Percentiles rank a stretch among this genome's conserved stretches.
Conservation (phyloP, 2,329 filamentous ascomycete species). For the Podosphaera aphanis region DNA sequence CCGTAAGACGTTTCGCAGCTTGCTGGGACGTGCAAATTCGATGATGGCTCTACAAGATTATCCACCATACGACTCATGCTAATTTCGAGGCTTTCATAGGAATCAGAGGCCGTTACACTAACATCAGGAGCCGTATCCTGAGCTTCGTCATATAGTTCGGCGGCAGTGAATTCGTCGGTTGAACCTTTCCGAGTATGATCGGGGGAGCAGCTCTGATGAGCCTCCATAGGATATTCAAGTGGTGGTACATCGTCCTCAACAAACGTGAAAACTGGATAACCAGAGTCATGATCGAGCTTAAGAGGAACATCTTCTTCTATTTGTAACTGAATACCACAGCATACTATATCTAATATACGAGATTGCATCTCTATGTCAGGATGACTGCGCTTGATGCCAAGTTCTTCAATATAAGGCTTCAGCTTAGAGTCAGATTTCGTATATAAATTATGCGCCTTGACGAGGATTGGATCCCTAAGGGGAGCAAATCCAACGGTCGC, state of each 20-base stretch:
- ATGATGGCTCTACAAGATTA: constrained; percentile 21
- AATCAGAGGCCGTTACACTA: constrained; percentile 7
- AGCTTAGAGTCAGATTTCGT: constrained; percentile 16
- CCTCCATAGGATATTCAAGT: not conserved
- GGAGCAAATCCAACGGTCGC: constrained; percentile 42
- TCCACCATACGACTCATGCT: constrained; percentile 35
- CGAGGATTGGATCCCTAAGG: constrained; percentile 24
- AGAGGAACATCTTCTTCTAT: constrained; percentile 20
- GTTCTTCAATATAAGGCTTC: constrained; percentile 26
- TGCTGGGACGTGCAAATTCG: constrained; percentile 16
- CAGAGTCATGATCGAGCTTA: constrained; percentile 19
- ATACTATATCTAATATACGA: constrained; percentile 36
- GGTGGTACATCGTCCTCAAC: constrained; percentile 25
- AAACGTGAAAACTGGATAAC: constrained; percentile 23
- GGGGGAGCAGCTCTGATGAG: not conserved
- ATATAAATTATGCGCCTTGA: constrained; percentile 27
- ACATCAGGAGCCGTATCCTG: constrained; percentile 2
- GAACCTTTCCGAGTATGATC: not conserved
- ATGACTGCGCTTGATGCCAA: constrained; percentile 26
- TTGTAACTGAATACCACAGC: constrained; percentile 35
- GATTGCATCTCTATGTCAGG: constrained; percentile 43
- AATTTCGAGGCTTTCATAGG: constrained; percentile 18
- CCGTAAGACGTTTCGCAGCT: constrained; percentile 26
- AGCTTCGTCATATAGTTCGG: not conserved
- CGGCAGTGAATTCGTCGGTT: not conserved